Evolutionary conservation across 2,329 filamentous ascomycete species (phyloP).

Genomic region (Aspergillus arachidicola): DNA sequence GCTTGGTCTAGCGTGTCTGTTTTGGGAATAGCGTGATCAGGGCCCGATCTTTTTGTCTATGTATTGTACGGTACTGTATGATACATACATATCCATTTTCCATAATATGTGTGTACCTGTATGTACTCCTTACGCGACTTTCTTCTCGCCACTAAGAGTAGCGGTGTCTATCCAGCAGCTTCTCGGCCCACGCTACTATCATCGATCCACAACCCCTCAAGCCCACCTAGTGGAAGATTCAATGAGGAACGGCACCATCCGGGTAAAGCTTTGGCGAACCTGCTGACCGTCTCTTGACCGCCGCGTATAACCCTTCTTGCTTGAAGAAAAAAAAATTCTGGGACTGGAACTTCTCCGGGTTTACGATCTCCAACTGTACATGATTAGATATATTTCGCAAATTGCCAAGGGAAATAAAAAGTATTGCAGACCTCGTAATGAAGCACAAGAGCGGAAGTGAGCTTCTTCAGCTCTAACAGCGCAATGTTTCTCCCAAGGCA

Average conservation of each 20-base stretch:
- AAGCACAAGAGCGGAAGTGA: conserved; percentile 4
- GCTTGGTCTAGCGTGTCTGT: not conserved
- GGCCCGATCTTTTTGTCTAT: not conserved
- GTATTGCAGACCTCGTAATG: conserved; percentile 3
- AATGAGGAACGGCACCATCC: not conserved
- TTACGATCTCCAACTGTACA: conserved; percentile 1
- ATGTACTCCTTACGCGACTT: no score
- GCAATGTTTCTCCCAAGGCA: conserved; percentile 17
- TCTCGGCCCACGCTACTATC: not conserved
- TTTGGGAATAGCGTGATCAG: not conserved
- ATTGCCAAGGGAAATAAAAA: not conserved
- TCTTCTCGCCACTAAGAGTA: not conserved
- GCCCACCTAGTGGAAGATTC: not conserved
- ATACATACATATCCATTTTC: not conserved
- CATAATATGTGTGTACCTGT: no score
- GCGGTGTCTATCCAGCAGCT: not conserved
- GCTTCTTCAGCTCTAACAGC: conserved; percentile 16
- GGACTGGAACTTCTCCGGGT: not conserved
- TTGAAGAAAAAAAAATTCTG: conserved; percentile 2
- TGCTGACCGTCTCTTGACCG: not conserved
- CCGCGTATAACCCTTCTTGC: not conserved
- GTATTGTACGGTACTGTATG: not conserved
- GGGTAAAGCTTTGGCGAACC: no score
- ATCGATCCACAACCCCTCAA: not conserved
- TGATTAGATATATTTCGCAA: not conserved